Evolutionary conservation across 1,139 yeast genomes (phyloP).

Genomic region (Torulaspora pretoriensis): DNA sequence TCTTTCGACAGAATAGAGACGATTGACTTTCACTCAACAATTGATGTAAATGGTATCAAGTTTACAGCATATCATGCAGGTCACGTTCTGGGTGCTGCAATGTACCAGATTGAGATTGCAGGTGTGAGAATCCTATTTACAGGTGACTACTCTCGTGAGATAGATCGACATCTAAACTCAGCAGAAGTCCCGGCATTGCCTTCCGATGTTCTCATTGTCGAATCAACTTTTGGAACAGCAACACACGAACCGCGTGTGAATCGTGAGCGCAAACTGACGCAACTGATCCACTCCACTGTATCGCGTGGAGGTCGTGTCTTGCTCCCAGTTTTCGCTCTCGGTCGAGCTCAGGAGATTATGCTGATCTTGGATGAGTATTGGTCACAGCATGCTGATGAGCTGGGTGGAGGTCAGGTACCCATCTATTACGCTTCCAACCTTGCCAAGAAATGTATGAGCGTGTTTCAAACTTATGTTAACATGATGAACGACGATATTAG

Average conservation of each 20-base stretch:
- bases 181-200: conserved; percentile 91
- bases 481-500: conserved; percentile 95
- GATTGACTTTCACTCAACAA: conserved; percentile 90
- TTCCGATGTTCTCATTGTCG: conserved; percentile 89
- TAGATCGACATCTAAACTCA: conserved; percentile 88
- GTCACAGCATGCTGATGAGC: conserved; percentile 69
- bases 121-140: conserved; percentile 87
- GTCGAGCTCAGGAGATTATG: conserved; percentile 91
- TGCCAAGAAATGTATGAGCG: conserved; percentile 96
- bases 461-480: conserved; percentile 90
- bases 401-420: conserved; percentile 70
- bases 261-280: conserved; percentile 76
- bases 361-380: conserved; percentile 92
- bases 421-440: conserved; percentile 85
- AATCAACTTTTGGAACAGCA: conserved; percentile 96
- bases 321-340: conserved; percentile 92
- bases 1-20: conserved; percentile 91
- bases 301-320: conserved; percentile 88
- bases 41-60: conserved; percentile 81
- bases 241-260: conserved; percentile 89
- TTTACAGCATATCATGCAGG: conserved; percentile 99
- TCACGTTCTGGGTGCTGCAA: conserved; percentile 97
- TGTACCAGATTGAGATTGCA: conserved; percentile 93
- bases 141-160: conserved; percentile 95
- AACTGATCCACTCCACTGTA: conserved; percentile 77